These are phyloP conservation scores for Diospyros kaki DNA, from an alignment of 148 eudicot species.

Conservation along the genomic window DNA sequence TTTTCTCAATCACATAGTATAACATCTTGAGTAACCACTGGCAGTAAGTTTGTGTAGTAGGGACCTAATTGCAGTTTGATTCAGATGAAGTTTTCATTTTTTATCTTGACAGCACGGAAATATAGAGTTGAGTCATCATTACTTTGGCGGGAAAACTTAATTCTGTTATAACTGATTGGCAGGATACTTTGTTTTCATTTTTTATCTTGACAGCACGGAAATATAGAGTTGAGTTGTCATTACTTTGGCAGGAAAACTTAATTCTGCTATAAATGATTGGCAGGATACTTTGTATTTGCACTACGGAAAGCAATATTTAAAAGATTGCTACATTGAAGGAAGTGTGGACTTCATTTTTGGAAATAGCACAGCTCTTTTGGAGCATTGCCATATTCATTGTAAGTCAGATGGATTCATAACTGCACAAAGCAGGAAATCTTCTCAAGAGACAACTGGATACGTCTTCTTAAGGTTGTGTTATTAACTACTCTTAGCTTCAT, in stretches of 20 bases:
- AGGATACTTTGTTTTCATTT: slow-evolving; percentile 57
- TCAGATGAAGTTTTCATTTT: neutral
- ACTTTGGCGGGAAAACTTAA: neutral
- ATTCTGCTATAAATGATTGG: neutral
- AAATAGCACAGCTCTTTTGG: slow-evolving; percentile 92
- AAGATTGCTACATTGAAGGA: slow-evolving; percentile 94
- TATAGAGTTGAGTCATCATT: neutral
- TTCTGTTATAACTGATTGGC: slow-evolving; percentile 8
- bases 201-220: neutral
- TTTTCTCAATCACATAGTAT: neutral
- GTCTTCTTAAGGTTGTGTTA: slow-evolving; percentile 74
- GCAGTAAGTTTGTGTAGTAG: neutral
- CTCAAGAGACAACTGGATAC: slow-evolving; percentile 92
- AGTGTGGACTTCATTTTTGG: slow-evolving; percentile 97
- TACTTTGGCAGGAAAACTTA: neutral
- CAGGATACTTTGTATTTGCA: slow-evolving; percentile 96
- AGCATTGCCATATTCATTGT: slow-evolving; percentile 99
- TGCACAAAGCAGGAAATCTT: slow-evolving; percentile 94
- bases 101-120: neutral
- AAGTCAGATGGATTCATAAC: slow-evolving; percentile 86
- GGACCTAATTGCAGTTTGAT: neutral
- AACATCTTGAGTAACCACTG: neutral
- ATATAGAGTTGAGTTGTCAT: neutral
- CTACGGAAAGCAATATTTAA: slow-evolving; percentile 83
- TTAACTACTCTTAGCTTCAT: slow-evolving; percentile 4